These are phyloP conservation scores for Hydnomerulius pinastri DNA, from an alignment of 768 basidiomycete genomes.

Conservation along the genomic window DNA sequence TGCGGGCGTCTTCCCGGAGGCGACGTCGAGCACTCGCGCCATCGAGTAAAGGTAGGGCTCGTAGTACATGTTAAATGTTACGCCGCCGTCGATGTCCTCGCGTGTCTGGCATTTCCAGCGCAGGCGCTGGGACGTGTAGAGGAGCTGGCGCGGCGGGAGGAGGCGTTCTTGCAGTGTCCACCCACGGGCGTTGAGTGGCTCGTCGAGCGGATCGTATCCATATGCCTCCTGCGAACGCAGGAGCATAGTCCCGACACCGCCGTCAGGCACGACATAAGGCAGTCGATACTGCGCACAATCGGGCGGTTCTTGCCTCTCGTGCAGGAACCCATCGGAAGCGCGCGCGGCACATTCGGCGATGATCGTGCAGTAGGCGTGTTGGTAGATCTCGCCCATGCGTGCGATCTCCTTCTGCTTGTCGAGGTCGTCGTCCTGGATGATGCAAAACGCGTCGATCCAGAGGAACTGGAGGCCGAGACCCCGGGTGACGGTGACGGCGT, in stretches of 20 bases:
- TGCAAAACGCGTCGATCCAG: slow-evolving; percentile 21
- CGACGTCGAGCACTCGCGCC: neutral
- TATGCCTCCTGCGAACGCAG: neutral
- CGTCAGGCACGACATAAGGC: neutral
- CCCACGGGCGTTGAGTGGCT: neutral
- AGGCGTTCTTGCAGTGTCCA: slow-evolving; percentile 4
- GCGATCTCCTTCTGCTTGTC: slow-evolving; percentile 22
- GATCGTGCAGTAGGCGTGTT: neutral
- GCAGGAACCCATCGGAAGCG: neutral
- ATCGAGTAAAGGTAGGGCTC: neutral
- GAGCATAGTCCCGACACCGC: neutral
- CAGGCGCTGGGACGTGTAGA: neutral
- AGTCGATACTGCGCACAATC: neutral
- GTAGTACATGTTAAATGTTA: neutral
- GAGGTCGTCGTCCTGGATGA: slow-evolving; percentile 12
- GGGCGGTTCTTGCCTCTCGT: neutral
- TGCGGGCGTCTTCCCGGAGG: neutral
- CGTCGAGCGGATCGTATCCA: neutral
- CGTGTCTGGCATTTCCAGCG: neutral
- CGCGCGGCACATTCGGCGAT: neutral
- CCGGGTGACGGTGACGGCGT: neutral
- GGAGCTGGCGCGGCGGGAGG: neutral
- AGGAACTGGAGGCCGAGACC: slow-evolving; percentile 1
- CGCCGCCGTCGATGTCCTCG: neutral
- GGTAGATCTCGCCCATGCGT: slow-evolving; percentile 19